Conservation (phyloP, 306 rosid species). For the Arachis stenosperma region DNA sequence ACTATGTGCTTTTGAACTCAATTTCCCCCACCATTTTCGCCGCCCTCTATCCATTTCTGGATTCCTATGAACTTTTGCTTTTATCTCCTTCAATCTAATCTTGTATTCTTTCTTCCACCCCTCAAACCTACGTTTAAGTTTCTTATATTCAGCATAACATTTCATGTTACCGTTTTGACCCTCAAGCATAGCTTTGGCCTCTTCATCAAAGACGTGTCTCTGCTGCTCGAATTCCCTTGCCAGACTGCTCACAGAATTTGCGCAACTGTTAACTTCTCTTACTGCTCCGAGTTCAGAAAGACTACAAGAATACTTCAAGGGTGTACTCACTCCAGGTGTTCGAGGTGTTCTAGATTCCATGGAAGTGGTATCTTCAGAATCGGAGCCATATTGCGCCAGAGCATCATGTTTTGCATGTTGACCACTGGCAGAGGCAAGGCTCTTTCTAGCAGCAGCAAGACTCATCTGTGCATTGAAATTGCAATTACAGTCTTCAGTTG, state of each 20-base stretch:
- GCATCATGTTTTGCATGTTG: constrained; percentile 57
- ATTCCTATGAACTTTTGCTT: constrained; percentile 57
- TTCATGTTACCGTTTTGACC: constrained; percentile 46
- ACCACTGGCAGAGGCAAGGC: constrained; percentile 55
- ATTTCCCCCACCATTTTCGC: constrained; percentile 86
- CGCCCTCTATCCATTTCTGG: constrained; percentile 62
- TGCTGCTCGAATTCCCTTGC: constrained; percentile 80
- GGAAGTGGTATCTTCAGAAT: constrained; percentile 73
- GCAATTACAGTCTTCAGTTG: constrained; percentile 33
- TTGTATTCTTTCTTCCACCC: constrained; percentile 93
- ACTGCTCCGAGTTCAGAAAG: constrained; percentile 49
- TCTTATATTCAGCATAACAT: constrained; percentile 65
- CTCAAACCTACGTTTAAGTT: constrained; percentile 67
- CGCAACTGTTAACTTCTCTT: constrained; percentile 60
- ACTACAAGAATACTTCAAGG: constrained; percentile 53
- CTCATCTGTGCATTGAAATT: constrained; percentile 59
- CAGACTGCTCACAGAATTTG: constrained; percentile 53
- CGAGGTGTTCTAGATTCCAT: constrained; percentile 83
- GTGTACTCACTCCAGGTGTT: constrained; percentile 80
- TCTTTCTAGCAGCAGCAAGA: constrained; percentile 85
- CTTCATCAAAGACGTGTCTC: constrained; percentile 65
- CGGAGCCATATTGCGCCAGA: constrained; percentile 52
- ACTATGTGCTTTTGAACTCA: constrained; percentile 50
- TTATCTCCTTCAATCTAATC: constrained; percentile 64
- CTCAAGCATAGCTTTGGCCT: constrained; percentile 64